A percentile compares a stretch with the other conserved stretches of the same genome.
Evolutionary conservation across 805 yeast species (phyloP).

Genomic region (Komagataella pastoris): DNA sequence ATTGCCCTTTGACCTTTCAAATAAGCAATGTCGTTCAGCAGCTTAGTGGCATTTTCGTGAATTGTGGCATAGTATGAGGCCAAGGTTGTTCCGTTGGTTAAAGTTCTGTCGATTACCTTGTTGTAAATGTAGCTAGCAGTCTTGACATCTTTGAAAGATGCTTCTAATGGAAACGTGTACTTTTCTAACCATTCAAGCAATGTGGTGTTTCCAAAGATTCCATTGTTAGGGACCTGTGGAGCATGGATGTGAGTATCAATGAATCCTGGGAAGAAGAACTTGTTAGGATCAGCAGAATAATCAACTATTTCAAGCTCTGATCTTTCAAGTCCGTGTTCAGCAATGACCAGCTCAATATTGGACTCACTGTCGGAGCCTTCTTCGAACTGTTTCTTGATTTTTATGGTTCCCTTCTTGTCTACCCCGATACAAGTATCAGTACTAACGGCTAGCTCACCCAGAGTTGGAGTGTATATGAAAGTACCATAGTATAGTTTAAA

Average conservation of each 20-base stretch:
- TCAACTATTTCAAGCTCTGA: constrained; percentile 20
- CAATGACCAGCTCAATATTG: constrained; percentile 2
- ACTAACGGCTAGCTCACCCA: constrained; percentile 44
- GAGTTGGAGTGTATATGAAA: constrained; percentile 54
- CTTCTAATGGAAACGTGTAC: constrained; percentile 85
- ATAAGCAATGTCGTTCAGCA: constrained; percentile 62
- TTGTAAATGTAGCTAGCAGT: constrained; percentile 52
- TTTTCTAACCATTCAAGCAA: constrained; percentile 79
- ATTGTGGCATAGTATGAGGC: constrained; percentile 89
- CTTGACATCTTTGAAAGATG: constrained; percentile 38
- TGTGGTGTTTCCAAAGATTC: constrained; percentile 77
- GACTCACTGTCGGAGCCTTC: constrained; percentile 13
- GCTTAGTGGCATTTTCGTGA: constrained; percentile 60
- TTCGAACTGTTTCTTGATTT: constrained; percentile 19
- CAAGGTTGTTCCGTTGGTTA: constrained; percentile 78
- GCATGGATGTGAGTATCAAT: constrained; percentile 80
- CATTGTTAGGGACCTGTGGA: constrained; percentile 70
- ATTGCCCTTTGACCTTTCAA: constrained; percentile 72
- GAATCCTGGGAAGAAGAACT: constrained; percentile 74
- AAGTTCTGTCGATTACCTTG: constrained; percentile 55
- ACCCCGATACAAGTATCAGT: constrained; percentile 53
- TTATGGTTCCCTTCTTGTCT: constrained; percentile 38
- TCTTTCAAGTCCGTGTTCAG: background rate
- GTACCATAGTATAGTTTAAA: constrained; percentile 51
- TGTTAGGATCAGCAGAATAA: constrained; percentile 20